Percentiles rank a stretch among this genome's conserved stretches.
Evolutionary conservation across 1,139 yeast species (phyloP).

Genomic region (Candida sp.): DNA sequence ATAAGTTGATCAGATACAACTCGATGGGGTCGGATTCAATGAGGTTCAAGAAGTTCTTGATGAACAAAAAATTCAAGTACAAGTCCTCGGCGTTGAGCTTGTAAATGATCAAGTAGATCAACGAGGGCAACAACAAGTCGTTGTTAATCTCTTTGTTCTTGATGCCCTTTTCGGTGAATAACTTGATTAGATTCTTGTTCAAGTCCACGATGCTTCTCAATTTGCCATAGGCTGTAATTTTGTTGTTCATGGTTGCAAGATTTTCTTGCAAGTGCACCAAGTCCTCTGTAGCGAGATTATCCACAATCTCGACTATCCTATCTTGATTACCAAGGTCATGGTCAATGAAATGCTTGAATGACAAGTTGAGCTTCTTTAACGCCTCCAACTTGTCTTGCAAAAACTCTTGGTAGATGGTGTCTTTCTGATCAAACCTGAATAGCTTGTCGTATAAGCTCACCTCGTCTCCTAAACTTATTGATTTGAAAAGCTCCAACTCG

Average conservation of each 20-base stretch:
- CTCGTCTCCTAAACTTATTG: constrained; percentile 31
- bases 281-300: constrained; percentile 16
- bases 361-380: constrained; percentile 28
- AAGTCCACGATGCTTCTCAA: constrained; percentile 30
- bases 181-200: constrained; percentile 33
- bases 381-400: constrained; percentile 37
- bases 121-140: constrained; percentile 43
- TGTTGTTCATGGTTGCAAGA: constrained; percentile 14
- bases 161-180: constrained; percentile 24
- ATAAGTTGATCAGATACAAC: constrained; percentile 16
- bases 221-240: constrained; percentile 39
- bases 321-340: constrained; percentile 19
- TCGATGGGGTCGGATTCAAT: constrained; percentile 37
- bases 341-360: constrained; percentile 34
- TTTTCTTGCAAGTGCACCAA: constrained; percentile 12
- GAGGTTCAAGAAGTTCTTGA: constrained; percentile 39
- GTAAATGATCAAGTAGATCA: constrained; percentile 41
- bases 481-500: constrained; percentile 32
- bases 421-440: constrained; percentile 43
- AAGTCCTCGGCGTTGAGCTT: constrained; percentile 28
- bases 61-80: constrained; percentile 40
- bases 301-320: constrained; percentile 19
- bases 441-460: constrained; percentile 41
- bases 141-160: constrained; percentile 35
- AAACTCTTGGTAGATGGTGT: constrained; percentile 39